A percentile compares a stretch with the other conserved stretches of the same genome.
phyloP scores from a whole-genome alignment of 176 grass and related monocot genomes.

The Canna indica region DNA sequence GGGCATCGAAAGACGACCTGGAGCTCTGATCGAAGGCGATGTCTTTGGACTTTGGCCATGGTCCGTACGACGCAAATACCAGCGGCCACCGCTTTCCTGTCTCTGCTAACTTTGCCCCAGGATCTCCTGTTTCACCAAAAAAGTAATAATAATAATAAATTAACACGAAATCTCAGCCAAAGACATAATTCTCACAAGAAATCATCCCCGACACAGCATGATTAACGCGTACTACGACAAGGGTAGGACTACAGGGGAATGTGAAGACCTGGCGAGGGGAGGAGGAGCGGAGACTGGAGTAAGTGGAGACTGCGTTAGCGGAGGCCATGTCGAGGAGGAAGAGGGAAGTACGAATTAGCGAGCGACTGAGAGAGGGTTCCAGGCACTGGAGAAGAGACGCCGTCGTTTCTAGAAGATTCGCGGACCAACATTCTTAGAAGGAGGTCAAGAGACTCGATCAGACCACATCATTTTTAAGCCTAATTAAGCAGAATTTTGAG shows the following conservation, averaged over 20 bases:
- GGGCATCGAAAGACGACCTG: slow-evolving; percentile 1
- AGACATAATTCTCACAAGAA: no score
- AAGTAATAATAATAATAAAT: not conserved
- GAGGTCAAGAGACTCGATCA: no score
- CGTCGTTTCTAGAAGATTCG: no score
- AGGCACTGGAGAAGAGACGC: no score
- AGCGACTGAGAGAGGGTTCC: no score
- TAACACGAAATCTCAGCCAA: not conserved
- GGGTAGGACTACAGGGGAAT: no score
- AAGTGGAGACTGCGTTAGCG: slow-evolving; percentile 14
- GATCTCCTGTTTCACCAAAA: not conserved
- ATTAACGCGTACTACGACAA: no score
- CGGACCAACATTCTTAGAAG: no score
- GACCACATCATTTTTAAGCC: no score
- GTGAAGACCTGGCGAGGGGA: slow-evolving; percentile 4
- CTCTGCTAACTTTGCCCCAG: not conserved
- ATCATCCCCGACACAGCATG: no score
- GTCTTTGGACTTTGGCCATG: slow-evolving; percentile 18
- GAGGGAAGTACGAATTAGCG: no score
- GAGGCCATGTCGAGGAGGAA: not conserved
- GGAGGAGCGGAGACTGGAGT: slow-evolving; percentile 7
- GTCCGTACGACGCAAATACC: slow-evolving; percentile 9
- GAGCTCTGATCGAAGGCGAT: slow-evolving; percentile 19
- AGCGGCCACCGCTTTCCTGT: not conserved
- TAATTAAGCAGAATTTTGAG: no score